A percentile compares a stretch with the other conserved stretches of the same genome.
phyloP scores from a whole-genome alignment of 1,284 basidiomycete species.

The Leccinum huronense region DNA sequence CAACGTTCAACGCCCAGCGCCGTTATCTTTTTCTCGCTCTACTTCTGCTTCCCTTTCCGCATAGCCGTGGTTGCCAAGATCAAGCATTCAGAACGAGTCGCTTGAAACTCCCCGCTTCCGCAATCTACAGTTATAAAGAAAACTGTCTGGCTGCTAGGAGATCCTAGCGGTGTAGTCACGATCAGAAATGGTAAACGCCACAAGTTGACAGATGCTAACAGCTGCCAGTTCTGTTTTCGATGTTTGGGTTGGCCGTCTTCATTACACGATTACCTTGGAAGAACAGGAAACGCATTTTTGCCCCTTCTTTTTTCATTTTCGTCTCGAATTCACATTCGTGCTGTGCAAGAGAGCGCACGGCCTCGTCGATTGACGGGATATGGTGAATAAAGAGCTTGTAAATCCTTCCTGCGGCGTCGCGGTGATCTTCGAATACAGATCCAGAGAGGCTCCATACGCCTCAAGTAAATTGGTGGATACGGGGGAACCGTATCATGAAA shows the following conservation, averaged over 20 bases:
- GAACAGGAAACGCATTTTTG: neutral
- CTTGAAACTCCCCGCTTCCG: neutral
- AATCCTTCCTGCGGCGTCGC: conserved; percentile 7
- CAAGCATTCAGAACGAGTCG: conserved; percentile 1
- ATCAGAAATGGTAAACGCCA: conserved; percentile 10
- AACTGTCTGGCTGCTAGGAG: neutral
- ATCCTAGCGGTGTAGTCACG: neutral
- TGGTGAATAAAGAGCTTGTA: neutral
- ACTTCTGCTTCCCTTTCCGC: neutral
- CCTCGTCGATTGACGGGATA: conserved; percentile 12
- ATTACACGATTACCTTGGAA: conserved; percentile 1
- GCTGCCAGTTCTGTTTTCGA: neutral
- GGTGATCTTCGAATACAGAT: conserved; percentile 14
- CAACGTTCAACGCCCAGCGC: neutral
- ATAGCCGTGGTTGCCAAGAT: conserved; percentile 3
- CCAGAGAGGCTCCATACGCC: neutral
- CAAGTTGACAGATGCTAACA: conserved; percentile 4
- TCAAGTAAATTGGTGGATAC: neutral
- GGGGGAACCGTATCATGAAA: neutral
- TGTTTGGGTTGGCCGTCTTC: neutral
- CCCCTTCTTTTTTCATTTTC: neutral
- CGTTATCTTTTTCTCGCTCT: neutral
- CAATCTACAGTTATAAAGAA: conserved; percentile 3
- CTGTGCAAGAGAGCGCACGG: neutral
- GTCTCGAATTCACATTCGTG: conserved; percentile 3